Evolutionary conservation across 345 rosid genomes (phyloP).

Genomic region (Psidium guajava): DNA sequence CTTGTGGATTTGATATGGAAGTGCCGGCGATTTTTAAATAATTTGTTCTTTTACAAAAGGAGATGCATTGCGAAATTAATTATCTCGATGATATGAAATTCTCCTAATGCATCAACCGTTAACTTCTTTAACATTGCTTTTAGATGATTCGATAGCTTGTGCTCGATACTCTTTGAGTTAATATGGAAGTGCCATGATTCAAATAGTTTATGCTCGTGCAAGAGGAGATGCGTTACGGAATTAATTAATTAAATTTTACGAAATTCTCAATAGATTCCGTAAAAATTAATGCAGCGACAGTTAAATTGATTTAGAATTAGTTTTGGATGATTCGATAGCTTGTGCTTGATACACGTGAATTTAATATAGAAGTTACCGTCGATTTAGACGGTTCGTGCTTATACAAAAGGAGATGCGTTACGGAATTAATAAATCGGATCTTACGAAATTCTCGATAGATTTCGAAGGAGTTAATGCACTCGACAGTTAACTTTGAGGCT

Average conservation of each 20-base stretch:
- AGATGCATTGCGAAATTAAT: no score
- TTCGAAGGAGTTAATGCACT: not conserved
- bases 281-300: not conserved
- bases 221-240: fast-evolving
- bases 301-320: not conserved
- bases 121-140: no score
- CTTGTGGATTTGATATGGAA: no score
- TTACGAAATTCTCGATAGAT: fast-evolving
- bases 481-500: not conserved
- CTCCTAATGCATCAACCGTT: no score
- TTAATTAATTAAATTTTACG: fast-evolving
- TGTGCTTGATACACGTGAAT: no score
- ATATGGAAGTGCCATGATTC: not conserved
- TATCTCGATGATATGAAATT: no score
- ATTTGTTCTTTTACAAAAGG: no score
- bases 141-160: no score
- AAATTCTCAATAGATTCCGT: fast-evolving
- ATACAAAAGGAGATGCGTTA: not conserved
- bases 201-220: not conserved
- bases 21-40: no score
- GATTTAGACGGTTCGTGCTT: not conserved
- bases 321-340: no score
- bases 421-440: fast-evolving
- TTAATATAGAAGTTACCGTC: not conserved
- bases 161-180: no score